Percentiles rank a stretch among this genome's conserved stretches.
Evolutionary conservation across 345 rosid genomes (phyloP).

Genomic region (Euphorbia tirucalli): DNA sequence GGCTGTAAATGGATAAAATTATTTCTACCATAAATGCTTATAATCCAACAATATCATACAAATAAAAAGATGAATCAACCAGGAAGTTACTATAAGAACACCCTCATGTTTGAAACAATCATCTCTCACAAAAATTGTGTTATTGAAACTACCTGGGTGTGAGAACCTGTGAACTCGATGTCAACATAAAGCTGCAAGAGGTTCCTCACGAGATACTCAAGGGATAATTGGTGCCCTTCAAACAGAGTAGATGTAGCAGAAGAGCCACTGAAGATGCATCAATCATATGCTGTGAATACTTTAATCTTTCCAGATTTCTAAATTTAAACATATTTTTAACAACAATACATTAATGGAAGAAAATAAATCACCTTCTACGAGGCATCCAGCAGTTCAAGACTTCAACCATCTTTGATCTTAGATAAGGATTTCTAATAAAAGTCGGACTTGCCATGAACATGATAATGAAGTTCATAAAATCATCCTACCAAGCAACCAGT

Average conservation of each 20-base stretch:
- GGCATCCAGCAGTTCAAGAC: constrained; percentile 99
- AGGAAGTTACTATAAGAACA: neutral
- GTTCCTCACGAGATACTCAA: constrained; percentile 93
- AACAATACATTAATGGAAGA: constrained; percentile 3
- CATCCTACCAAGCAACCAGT: constrained; percentile 62
- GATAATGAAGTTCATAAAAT: constrained; percentile 95
- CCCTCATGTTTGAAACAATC: neutral
- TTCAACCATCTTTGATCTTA: constrained; percentile 99
- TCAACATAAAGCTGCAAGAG: constrained; percentile 98
- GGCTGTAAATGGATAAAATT: neutral
- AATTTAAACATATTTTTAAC: neutral
- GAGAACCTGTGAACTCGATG: constrained; percentile 98
- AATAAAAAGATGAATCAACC: neutral
- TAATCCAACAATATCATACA: neutral
- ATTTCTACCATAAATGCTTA: neutral
- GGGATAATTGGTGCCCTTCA: constrained; percentile 92
- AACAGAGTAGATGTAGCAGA: constrained; percentile 76
- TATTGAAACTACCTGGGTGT: constrained; percentile 72
- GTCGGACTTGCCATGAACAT: constrained; percentile 98
- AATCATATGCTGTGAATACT: constrained; percentile 7
- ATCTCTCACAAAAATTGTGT: neutral
- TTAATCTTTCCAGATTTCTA: constrained; percentile 2
- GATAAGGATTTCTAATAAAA: constrained; percentile 84
- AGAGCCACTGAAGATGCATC: constrained; percentile 61
- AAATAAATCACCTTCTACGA: constrained; percentile 59